Evolutionary conservation across 2,329 filamentous ascomycete species (phyloP), one percentile per base, ranked within the genome.

Genomic region (Chaetomium globosum): DNA sequence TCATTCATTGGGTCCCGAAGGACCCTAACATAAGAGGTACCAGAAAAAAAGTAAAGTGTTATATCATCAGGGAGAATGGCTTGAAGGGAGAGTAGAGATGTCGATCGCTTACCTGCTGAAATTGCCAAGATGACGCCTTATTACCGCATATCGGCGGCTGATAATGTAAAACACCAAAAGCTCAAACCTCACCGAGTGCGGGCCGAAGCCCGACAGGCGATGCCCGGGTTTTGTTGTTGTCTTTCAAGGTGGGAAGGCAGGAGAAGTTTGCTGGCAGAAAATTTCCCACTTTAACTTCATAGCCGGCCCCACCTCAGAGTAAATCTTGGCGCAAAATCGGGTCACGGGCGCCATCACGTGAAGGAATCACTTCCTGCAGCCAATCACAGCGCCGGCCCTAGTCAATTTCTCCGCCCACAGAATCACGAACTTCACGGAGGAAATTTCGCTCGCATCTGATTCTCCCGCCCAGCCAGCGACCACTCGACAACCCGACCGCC

Each of bases 11-110:
- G 83, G 80, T 76, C 80, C 82, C 75, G 77, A 81, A 81, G 72
- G 74, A 75, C 83, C 83, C 87, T 95, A 89, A 91, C 87, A 92
- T 92, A 95, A 96, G 93, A 96, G 93, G 92, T 96, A 93, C 92
- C 92, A 96, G 91, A 96, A 93, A 89, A 82, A 79, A 80, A 77
- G 73, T 81, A 82, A 82, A 59, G 39, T 26, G 51, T 80, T 83
- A 75, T 87, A 85, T 94, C 91, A 93, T 94, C 91, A 92, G 85
- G 72, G 74, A 73, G 73, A 73, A 72, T 70, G 66, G 66, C 71
- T 8, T n/a, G 67, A 62, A 56, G 55, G 69, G 68, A 48, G 51
- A 64, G 51, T 61, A 21, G 63, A 51, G 53, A 23, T 3, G 10
- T 12, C 61, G 16, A 61, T 12, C 65, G 63, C 79, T 78, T 80